These are phyloP conservation scores for Rhodamnia rubescens DNA, from an alignment of 345 rosid species.

Conservation along the genomic window DNA sequence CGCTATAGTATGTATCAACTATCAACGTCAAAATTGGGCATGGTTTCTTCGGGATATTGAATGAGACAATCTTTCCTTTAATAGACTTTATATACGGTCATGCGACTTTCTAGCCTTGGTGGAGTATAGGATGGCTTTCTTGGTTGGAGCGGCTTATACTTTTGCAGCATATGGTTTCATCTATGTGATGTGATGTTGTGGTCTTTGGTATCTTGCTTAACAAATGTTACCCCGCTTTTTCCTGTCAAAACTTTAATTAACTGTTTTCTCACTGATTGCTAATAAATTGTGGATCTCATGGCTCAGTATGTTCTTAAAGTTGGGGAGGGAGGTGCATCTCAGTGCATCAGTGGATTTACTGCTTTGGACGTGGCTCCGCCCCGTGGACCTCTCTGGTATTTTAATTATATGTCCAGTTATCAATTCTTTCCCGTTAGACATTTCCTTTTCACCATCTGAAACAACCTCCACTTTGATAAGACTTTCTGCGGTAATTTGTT, in stretches of 20 bases:
- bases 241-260: background rate
- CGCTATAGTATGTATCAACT: background rate
- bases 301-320: slow-evolving; percentile 47
- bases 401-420: background rate
- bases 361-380: slow-evolving; percentile 50
- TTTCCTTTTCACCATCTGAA: background rate
- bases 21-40: background rate
- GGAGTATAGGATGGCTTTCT: background rate
- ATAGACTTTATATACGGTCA: background rate
- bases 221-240: background rate
- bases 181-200: background rate
- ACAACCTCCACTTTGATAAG: background rate
- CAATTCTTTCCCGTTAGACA: background rate
- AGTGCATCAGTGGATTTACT: slow-evolving; percentile 53
- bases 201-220: background rate
- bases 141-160: background rate
- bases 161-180: background rate
- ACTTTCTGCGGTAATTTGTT: background rate
- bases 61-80: background rate
- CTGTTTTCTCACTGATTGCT: background rate
- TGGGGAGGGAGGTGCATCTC: slow-evolving; percentile 42
- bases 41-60: background rate
- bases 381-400: slow-evolving; percentile 55
- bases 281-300: background rate
- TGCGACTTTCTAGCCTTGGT: background rate